Conservation (phyloP, 75 land plant genomes). For the Picea sitchensis region DNA sequence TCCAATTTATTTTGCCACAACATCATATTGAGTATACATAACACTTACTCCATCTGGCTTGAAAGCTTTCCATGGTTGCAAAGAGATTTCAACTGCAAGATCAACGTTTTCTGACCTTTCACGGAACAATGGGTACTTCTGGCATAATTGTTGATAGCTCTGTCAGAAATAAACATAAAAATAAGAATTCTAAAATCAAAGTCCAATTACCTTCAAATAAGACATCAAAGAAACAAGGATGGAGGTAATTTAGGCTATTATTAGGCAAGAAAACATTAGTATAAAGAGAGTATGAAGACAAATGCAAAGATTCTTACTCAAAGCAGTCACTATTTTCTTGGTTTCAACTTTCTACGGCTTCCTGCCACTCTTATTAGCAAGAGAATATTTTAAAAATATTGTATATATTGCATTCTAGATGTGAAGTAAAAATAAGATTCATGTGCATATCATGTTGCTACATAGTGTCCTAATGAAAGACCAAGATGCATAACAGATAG, state of each 20-base stretch:
- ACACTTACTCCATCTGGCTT: slow-evolving; percentile 91
- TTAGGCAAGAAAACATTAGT: no score
- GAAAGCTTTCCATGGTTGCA: slow-evolving; percentile 97
- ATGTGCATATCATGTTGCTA: neutral
- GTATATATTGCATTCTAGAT: neutral
- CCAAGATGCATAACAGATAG: no score
- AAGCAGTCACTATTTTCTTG: neutral
- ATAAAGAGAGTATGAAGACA: neutral
- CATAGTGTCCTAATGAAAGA: no score
- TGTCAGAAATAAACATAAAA: slow-evolving; percentile 18
- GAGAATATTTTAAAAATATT: neutral
- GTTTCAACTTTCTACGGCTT: neutral
- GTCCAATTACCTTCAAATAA: neutral
- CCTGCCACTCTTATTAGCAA: neutral
- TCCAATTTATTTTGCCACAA: neutral
- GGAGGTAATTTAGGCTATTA: neutral
- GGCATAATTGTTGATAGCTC: slow-evolving; percentile 84
- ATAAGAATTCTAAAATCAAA: neutral
- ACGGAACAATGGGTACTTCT: slow-evolving; percentile 91
- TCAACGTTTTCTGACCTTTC: slow-evolving; percentile 99
- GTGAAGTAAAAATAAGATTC: neutral
- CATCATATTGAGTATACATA: neutral
- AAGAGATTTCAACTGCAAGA: slow-evolving; percentile 91
- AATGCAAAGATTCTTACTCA: neutral
- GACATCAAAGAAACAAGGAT: neutral